phyloP scores from a whole-genome alignment of 2,329 filamentous ascomycete genomes.

The Pestalotiopsis sp. region DNA sequence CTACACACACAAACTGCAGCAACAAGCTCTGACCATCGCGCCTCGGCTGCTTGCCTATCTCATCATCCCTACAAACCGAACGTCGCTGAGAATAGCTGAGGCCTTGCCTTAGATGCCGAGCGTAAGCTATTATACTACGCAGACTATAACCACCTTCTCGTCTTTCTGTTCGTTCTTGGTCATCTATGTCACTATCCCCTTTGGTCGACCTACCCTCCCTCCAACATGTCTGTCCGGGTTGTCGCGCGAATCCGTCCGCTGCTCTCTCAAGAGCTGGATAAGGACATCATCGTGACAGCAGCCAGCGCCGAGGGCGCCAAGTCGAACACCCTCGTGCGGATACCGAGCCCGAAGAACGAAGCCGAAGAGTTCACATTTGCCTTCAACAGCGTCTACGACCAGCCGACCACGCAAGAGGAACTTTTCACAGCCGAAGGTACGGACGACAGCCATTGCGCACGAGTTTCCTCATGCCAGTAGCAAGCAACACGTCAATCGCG shows the following conservation, averaged over 20 bases:
- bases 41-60: neutral
- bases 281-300: slow-evolving; percentile 79
- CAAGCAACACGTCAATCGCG: neutral
- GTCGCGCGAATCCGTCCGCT: slow-evolving; percentile 89
- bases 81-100: neutral
- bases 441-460: slow-evolving; percentile 23
- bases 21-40: neutral
- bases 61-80: neutral
- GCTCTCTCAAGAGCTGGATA: slow-evolving; percentile 80
- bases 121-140: neutral
- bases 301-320: slow-evolving; percentile 62
- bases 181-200: slow-evolving; percentile 2
- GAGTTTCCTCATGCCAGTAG: no score
- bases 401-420: slow-evolving; percentile 76
- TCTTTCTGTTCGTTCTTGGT: neutral
- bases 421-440: slow-evolving; percentile 87
- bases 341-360: slow-evolving; percentile 93
- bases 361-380: slow-evolving; percentile 89
- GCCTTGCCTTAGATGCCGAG: neutral
- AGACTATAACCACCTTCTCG: neutral
- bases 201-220: neutral
- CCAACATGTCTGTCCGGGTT: slow-evolving; percentile 70
- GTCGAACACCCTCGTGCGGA: slow-evolving; percentile 72
- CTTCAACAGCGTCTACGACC: slow-evolving; percentile 91
- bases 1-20: neutral